Percentiles rank a stretch among this genome's conserved stretches.
These are phyloP conservation scores for Fusarium solani-melongenae DNA, from an alignment of 2,329 filamentous ascomycete species.

Conservation along the genomic window DNA sequence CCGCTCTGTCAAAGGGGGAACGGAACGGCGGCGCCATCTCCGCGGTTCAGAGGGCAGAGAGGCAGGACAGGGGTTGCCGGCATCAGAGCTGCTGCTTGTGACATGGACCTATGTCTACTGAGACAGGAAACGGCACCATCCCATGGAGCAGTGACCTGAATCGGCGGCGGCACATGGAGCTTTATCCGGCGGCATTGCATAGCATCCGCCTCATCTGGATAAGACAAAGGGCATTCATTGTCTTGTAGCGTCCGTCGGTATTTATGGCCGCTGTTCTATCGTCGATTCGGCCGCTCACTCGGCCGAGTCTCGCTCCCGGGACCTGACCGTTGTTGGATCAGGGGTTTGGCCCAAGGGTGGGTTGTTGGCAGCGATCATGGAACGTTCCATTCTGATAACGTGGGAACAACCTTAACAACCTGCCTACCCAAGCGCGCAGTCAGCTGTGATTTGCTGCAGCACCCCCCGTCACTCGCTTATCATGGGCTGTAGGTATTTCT, in stretches of 20 bases:
- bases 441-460: not conserved
- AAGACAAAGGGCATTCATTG: not conserved
- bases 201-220: not conserved
- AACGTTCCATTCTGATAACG: slow-evolving; percentile 34
- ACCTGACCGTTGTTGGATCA: slow-evolving; percentile 18
- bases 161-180: not conserved
- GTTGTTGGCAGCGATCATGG: slow-evolving; percentile 31
- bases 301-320: slow-evolving; percentile 23
- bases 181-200: not conserved
- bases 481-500: slow-evolving; percentile 2
- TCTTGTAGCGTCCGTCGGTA: not conserved
- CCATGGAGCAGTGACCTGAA: not conserved
- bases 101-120: not conserved
- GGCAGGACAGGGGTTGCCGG: slow-evolving; percentile 28
- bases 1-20: slow-evolving; percentile 13
- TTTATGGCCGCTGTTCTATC: not conserved
- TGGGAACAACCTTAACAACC: not conserved
- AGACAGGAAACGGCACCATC: not conserved
- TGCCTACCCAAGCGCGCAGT: not conserved
- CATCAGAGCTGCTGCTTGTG: slow-evolving; percentile 23
- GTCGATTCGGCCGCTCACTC: slow-evolving; percentile 27
- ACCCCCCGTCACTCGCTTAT: not conserved
- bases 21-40: slow-evolving; percentile 29
- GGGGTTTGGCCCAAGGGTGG: slow-evolving; percentile 16
- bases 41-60: not conserved